Base-by-base conservation (phyloP, 768 basidiomycete genomes). In the Leccinum variicolor region DNA sequence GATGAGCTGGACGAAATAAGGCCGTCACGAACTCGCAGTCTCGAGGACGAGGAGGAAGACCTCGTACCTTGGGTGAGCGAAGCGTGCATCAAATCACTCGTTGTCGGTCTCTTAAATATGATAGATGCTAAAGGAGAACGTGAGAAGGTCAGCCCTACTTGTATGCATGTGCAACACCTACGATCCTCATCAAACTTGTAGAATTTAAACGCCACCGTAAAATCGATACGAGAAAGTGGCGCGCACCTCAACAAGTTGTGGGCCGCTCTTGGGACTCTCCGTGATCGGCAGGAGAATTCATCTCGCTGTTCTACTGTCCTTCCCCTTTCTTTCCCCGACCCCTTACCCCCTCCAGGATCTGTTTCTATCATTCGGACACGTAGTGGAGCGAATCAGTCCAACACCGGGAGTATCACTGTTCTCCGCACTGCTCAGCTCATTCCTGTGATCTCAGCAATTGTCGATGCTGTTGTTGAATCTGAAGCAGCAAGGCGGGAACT, bases 1-100 rank as follows among this genome's bases (percentile, higher is more conserved):
- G 83, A 86, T 48, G 87, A 90, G 57, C 72, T 92, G 8, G 89
- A 89, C 28, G 77, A 78, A 52, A 75, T 86, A 50, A 75, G 70
- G 41, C 76, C 61, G 23, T 63, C 59, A 14, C 68, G 70, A 31
- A 55, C 39, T 41, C 72, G 78, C 45, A 73, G 66, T 41, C 62
- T 65, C 3, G 73, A 77, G 21, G 78, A 78, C 8, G 79, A 77
- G 0, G 68, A 71, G 7, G 71, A 73, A 0, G 66, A 64, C 25
- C 65, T 76, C 25, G 64, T 75, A 17, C 74, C 73, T 1, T 90
- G 89, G 89, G 79, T 88, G 50, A 82, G 81, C 66, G 88, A 90
- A 62, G 68, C 76, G 1, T 88, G 87, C 59, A 70, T 83, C 33
- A 88, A 83, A 63, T 77, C 86, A 1, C 73, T 92, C 33, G 64